Evolutionary conservation across 495 filamentous ascomycete species (phyloP).

Genomic region (Annulohypoxylon bovei): DNA sequence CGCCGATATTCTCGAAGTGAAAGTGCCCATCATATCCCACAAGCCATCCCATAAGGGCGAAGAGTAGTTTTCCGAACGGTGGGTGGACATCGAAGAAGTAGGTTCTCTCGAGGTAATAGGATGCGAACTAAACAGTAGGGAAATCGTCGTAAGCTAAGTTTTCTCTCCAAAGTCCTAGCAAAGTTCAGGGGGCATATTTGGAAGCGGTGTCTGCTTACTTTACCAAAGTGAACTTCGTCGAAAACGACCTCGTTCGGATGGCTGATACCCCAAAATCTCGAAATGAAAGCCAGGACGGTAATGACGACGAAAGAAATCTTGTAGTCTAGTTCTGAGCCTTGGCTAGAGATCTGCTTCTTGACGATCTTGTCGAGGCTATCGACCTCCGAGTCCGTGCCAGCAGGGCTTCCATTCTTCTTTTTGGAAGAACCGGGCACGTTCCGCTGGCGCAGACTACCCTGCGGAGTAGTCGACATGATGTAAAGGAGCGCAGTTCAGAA

Average conservation of each 20-base stretch:
- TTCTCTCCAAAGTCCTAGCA: background rate
- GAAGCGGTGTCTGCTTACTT: constrained; percentile 66
- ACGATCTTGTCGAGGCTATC: constrained; percentile 54
- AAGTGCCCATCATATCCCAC: constrained; percentile 96
- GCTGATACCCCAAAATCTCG: constrained; percentile 92
- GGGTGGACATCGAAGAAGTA: constrained; percentile 99
- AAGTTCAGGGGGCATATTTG: background rate
- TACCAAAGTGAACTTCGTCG: constrained; percentile 99
- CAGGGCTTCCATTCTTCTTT: constrained; percentile 52
- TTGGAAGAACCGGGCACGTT: constrained; percentile 57
- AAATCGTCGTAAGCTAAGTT: constrained; percentile 25
- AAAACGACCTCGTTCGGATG: constrained; percentile 98
- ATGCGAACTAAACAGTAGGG: constrained; percentile 75
- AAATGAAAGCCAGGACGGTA: constrained; percentile 85
- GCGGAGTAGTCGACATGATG: constrained; percentile 56
- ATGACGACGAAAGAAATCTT: constrained; percentile 80
- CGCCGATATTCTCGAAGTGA: constrained; percentile 98
- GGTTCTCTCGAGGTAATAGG: constrained; percentile 95
- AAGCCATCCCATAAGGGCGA: constrained; percentile 96
- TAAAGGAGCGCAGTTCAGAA: constrained; percentile 35
- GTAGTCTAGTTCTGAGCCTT: constrained; percentile 79
- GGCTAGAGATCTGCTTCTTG: constrained; percentile 38
- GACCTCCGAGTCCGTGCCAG: constrained; percentile 57
- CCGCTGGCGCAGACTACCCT: constrained; percentile 64
- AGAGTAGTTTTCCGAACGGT: constrained; percentile 90